Evolutionary conservation across 164 flowering plant species (phyloP).

Genomic region (Paratinospora sagittata): DNA sequence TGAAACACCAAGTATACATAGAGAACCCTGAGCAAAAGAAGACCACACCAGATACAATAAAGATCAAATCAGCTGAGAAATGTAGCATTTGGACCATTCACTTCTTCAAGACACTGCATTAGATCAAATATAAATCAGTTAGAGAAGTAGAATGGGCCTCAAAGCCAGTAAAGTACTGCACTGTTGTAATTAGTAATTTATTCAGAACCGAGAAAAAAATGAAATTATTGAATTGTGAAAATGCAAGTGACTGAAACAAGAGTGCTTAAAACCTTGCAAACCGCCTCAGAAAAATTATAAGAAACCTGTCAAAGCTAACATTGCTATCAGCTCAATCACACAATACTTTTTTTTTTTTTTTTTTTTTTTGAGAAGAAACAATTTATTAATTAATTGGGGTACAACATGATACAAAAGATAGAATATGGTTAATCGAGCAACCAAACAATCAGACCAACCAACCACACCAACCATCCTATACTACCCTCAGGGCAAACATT

Average conservation of each 20-base stretch:
- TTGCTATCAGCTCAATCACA: neutral
- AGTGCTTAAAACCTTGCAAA: neutral
- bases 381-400: no score
- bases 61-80: neutral
- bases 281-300: neutral
- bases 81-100: constrained; percentile 7
- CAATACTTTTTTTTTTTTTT: no score
- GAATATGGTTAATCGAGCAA: no score
- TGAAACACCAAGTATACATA: neutral
- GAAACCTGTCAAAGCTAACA: neutral
- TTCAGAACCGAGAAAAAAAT: neutral
- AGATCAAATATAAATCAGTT: neutral
- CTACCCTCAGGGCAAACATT: no score
- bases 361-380: no score
- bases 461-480: no score
- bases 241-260: neutral
- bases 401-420: no score
- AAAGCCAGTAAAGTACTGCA: neutral
- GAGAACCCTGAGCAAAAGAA: neutral
- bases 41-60: neutral
- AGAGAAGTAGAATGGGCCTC: neutral
- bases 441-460: no score
- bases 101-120: constrained; percentile 14
- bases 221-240: neutral
- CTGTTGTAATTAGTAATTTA: neutral